Percentiles rank a stretch among this genome's conserved stretches.
These are phyloP conservation scores for Acacia concinna DNA, from an alignment of 331 rosid genomes.

Conservation along the genomic window DNA sequence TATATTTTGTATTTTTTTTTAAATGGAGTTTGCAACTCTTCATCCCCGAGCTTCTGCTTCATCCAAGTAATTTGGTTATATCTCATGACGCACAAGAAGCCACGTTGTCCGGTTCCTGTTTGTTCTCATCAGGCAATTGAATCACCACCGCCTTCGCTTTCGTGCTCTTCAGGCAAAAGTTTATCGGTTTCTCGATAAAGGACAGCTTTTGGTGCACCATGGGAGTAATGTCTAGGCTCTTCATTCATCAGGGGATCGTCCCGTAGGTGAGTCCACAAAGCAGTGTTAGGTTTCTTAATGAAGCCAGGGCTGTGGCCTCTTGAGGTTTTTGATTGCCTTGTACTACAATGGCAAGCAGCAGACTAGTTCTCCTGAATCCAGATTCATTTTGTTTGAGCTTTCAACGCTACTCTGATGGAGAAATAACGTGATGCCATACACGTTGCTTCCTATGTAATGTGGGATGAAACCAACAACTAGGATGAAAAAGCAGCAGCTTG, in stretches of 20 bases:
- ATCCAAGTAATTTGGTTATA: neutral
- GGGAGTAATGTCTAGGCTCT: conserved; percentile 57
- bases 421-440: neutral
- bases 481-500: neutral
- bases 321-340: conserved; percentile 65
- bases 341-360: conserved; percentile 57
- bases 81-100: neutral
- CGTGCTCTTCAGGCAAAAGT: conserved; percentile 61
- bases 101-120: conserved; percentile 54
- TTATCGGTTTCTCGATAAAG: conserved; percentile 60
- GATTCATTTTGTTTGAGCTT: conserved; percentile 67
- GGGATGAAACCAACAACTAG: neutral
- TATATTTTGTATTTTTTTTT: too few relatives aligned
- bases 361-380: conserved; percentile 55
- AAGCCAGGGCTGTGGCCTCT: too few relatives aligned
- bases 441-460: neutral
- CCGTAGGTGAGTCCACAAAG: conserved; percentile 50
- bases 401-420: conserved; percentile 55
- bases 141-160: conserved; percentile 76
- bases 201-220: conserved; percentile 54
- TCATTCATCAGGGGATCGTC: conserved; percentile 56
- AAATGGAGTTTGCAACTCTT: neutral
- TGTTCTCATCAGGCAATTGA: conserved; percentile 41
- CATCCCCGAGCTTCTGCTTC: neutral
- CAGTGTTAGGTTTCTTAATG: conserved; percentile 59